A percentile compares a stretch with the other conserved stretches of the same genome.
phyloP scores from a whole-genome alignment of 208 protist genomes.

The Leishmania tropica region DNA sequence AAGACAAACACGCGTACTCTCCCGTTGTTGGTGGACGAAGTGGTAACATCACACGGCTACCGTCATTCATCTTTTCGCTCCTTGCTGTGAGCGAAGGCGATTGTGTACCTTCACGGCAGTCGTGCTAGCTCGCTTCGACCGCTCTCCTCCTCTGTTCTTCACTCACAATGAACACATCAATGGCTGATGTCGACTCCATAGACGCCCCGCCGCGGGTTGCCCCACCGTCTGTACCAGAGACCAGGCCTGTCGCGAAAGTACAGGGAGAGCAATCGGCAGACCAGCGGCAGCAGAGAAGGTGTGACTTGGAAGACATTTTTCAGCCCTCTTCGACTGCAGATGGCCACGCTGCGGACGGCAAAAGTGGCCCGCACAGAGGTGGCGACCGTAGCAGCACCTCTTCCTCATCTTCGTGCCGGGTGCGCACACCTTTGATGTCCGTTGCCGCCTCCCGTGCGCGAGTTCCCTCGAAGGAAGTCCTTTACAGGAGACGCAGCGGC shows the following conservation, averaged over 20 bases:
- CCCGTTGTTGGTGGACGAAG: not conserved
- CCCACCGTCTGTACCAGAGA: not conserved
- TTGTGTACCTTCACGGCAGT: not conserved
- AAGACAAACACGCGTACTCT: not conserved
- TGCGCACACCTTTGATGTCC: not conserved
- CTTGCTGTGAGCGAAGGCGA: not conserved
- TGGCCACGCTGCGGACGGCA: not conserved
- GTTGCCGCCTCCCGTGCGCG: slow-evolving; percentile 9
- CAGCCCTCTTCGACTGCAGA: slow-evolving; percentile 5
- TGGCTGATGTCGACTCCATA: slow-evolving; percentile 31
- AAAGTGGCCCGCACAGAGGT: not conserved
- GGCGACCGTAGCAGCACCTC: not conserved
- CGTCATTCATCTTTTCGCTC: not conserved
- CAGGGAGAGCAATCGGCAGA: too few species aligned
- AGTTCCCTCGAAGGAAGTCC: slow-evolving; percentile 25
- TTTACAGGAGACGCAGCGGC: slow-evolving; percentile 15
- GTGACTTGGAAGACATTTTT: slow-evolving; percentile 29
- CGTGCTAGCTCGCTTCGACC: not conserved
- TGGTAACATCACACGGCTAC: not conserved
- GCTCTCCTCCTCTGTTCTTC: not conserved
- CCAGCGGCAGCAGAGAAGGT: slow-evolving; percentile 1
- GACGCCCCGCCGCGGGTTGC: slow-evolving; percentile 17
- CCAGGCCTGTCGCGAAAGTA: not conserved
- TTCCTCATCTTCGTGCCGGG: slow-evolving; percentile 1
- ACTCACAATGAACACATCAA: slow-evolving; percentile 14